Base-by-base conservation (phyloP, 805 yeast genomes). In the Candida vaughaniae region DNA sequence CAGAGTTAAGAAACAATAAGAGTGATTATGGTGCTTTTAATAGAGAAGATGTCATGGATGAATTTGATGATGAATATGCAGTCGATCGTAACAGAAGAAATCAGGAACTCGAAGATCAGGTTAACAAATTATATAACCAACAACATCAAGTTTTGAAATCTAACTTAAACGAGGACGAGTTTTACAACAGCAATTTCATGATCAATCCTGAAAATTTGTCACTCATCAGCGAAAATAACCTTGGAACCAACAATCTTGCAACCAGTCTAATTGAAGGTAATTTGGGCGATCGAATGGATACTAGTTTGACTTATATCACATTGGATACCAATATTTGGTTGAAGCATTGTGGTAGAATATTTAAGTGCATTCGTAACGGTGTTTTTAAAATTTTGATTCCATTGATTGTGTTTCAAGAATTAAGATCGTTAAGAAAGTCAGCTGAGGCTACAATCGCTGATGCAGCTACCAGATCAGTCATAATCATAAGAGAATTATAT, bases 281-380 rank as follows among this genome's bases (percentile, higher is more conserved):
- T 51, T 56, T 79, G 25, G 80, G 82, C 4, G 74, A 72, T 31
- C 59, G 69, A 28, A 77, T 80, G 71, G 85, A 80, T 53, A 71
- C 76, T 9, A 55, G 71, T 12, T 52, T 76, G 16, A 79, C 86
- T 0, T 71, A 69, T 48, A 69, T 83, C 37, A 75, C 86, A 1
- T 64, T 85, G 39, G 95, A 85, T 58, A 84, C 93, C 2, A 84
- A 85, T 46, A 77, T 83, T 39, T 85, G 91, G 90, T 62, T 85
- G 45, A 82, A 84, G 49, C 90, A 83, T 51, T 83, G 89, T 55
- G 95, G 91, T 2, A 71, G 82, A 43, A 67, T 85, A 15, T 85
- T 72, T 61, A 85, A 85, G 54, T 77, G 86, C 48, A 73, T 82
- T 9, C 69, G 81, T 22, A 75, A 76, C 46, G 71, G 69, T 10